Percentiles rank a stretch among this genome's conserved stretches.
Evolutionary conservation across 208 protist species (phyloP).

Genomic region (Borovskyia barvae): DNA sequence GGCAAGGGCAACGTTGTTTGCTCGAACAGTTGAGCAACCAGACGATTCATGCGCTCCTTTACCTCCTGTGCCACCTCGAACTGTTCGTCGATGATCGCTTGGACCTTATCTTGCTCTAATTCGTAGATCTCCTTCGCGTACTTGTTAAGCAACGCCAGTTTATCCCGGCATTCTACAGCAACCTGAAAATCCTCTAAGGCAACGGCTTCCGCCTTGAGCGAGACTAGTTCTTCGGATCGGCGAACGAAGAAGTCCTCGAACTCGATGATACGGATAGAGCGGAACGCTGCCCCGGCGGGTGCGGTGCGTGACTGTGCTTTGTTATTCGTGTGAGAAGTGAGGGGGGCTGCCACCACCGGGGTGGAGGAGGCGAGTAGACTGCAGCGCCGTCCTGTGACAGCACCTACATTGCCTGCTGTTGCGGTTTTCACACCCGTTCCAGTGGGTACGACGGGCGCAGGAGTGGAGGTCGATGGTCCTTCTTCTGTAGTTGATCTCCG

Average conservation of each 20-base stretch:
- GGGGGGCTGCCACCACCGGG: background rate
- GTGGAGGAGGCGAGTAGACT: background rate
- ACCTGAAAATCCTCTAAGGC: slow-evolving; percentile 68
- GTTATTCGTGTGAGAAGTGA: background rate
- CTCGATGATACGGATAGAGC: slow-evolving; percentile 76
- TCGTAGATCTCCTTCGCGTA: slow-evolving; percentile 71
- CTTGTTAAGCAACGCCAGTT: slow-evolving; percentile 65
- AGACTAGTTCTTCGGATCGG: slow-evolving; percentile 77
- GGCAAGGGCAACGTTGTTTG: slow-evolving; percentile 44
- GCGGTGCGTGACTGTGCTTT: background rate
- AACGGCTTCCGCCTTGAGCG: slow-evolving; percentile 75
- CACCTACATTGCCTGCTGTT: no score
- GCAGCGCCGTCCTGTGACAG: no score
- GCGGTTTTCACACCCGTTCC: background rate
- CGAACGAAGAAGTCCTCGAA: slow-evolving; percentile 88
- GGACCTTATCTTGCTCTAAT: slow-evolving; percentile 85
- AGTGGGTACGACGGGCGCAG: background rate
- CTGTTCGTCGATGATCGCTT: slow-evolving; percentile 89
- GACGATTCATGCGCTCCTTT: slow-evolving; percentile 68
- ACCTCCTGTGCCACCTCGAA: slow-evolving; percentile 78
- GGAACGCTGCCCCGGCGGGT: slow-evolving; percentile 37
- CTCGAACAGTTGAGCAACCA: slow-evolving; percentile 53
- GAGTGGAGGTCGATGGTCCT: background rate
- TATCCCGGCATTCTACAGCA: slow-evolving; percentile 64
- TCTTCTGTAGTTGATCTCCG: background rate